Evolutionary conservation across 192 early-diverging fungal species (phyloP), one percentile per base, ranked within the genome.

Genomic region (Phycomyces blakesleeanus): DNA sequence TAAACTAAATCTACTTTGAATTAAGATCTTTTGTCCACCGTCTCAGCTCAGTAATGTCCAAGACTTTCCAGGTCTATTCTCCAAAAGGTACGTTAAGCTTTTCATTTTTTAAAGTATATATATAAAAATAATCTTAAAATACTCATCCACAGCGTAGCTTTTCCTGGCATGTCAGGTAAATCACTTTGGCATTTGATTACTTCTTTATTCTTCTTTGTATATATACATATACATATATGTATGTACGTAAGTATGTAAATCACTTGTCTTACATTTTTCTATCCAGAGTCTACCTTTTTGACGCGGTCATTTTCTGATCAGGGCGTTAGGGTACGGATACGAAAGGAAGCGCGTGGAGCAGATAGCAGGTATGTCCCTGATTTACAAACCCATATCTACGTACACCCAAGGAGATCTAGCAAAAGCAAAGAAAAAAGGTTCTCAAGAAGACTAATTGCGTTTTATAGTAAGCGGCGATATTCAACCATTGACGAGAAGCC

Each of bases 291-390:
- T 9, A 96, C 94, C 1, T 79, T 78, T 51, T 73, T 96, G 29
- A 89, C 92, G 10, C 82, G 89, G 64, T 85, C 86, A 14, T 95
- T 97, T 82, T 91, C 94, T 2, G 92, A 97, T 61, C 94, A 97
- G 69, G 94, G 94, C 2, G 78, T 97, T 18, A 92, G 93, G 68
- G 92, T 97, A 52, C 80, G 93, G 58, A 92, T 97, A 66, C 77
- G 93, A 47, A 97, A 95, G 65, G 94, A 97, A 39, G 47, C 49
- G 34, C 42, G 59, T 3, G 47, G 26, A 21, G 18, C 44, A 47
- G 44, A 47, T 12, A 47, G 18, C 18, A 18, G 44, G 44, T 47
- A 47, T 14, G 44, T 3, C 12, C 15, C 11, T 14, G 44, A 5
- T 34, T 34, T 34, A 5, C 29, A 34, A 5, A 5, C 7, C 7